Base-by-base conservation (phyloP, 345 rosid genomes). In the Populus davidiana region DNA sequence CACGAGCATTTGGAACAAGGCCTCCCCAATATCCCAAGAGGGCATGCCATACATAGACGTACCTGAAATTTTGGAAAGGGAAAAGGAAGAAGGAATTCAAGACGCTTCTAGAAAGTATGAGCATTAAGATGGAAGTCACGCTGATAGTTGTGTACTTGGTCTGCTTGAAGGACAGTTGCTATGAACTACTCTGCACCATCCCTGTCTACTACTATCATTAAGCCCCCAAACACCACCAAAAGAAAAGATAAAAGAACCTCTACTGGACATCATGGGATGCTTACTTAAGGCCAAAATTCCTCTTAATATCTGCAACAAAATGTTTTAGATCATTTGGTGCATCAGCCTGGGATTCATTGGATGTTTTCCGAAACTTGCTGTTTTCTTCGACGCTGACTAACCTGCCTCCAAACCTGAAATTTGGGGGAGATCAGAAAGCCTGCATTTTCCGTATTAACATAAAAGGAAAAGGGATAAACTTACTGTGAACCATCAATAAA, bases 1-100 rank as follows among this genome's bases (percentile, higher is more conserved):
- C 86, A 9, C 12, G 62, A 21, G 84, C 84, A 79, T 87, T 75
- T 16, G 87, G 93, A 82, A 33, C 83, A 64, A 89, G 88, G 74
- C 93, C 93, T 74, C 93, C 92, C 92, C 92, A 86, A 73, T 86
- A 88, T 31, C 92, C 92, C 74, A 86, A 25, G 52, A 89, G 70
- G 41, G 92, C 91, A 74, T 86, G 92, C 90, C 91, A 88, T 33
- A 82, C 85, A 75, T 88, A 88, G 21, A 86, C 89, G 54, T 86
- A 89, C 82, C 89, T 89, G 83, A 72, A 65, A 54, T 71, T 73
- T 69, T 38, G 5, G 47, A 67, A 36, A 67, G 27, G 9, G 44
- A 59, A 27, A 8, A 71, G 23, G 2, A 54, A 44, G 61, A 71
- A 74, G 68, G 77, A 64, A 77, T 21, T 36, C 41, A 3, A 27